A percentile compares a stretch with the other conserved stretches of the same genome.
Evolutionary conservation across 2,329 filamentous ascomycete species (phyloP).

Genomic region (Botrytis porri): DNA sequence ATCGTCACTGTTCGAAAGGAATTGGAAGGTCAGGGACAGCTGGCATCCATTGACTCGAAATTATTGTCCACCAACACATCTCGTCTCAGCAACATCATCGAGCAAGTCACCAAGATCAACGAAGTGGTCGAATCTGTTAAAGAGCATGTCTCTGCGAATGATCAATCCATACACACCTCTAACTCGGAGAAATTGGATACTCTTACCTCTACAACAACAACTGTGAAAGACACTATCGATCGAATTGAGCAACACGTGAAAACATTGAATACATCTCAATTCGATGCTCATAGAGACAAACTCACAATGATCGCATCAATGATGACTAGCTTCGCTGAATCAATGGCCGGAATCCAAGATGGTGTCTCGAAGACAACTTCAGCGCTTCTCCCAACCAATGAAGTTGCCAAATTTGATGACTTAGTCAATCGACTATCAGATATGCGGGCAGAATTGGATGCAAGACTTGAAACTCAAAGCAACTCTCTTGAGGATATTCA

Average conservation of each 20-base stretch:
- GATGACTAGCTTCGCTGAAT: conserved; percentile 20
- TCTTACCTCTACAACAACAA: conserved; percentile 20
- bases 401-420: conserved; percentile 15
- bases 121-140: conserved; percentile 24
- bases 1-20: conserved; percentile 26
- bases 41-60: conserved; percentile 30
- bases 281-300: conserved; percentile 18
- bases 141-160: conserved; percentile 20
- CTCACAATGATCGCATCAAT: conserved; percentile 21
- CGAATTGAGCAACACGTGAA: conserved; percentile 15
- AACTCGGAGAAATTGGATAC: conserved; percentile 23
- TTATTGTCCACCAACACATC: conserved; percentile 26
- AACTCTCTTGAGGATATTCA: conserved; percentile 19
- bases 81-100: conserved; percentile 24
- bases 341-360: conserved; percentile 17
- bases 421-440: conserved; percentile 16
- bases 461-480: conserved; percentile 19
- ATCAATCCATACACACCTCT: conserved; percentile 6
- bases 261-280: conserved; percentile 18
- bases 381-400: conserved; percentile 6
- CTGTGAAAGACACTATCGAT: conserved; percentile 24
- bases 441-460: conserved; percentile 19
- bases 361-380: conserved; percentile 10
- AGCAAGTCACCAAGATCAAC: conserved; percentile 24
- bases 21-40: conserved; percentile 24